Conservation (phyloP, 345 rosid genomes). For the Nasturtium officinale region DNA sequence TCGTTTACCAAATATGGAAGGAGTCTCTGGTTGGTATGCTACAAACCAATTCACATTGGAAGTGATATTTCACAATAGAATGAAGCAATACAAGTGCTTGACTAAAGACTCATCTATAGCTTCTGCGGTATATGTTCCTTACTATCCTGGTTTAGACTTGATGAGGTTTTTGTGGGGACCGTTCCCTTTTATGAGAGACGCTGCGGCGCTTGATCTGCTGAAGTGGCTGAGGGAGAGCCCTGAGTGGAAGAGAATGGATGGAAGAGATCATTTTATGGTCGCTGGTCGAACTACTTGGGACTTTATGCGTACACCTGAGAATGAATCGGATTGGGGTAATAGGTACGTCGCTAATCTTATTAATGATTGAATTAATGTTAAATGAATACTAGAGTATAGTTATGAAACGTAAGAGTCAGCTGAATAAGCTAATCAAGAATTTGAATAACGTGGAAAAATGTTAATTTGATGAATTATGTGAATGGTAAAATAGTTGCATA, state of each 20-base stretch:
- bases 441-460: not conserved
- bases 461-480: not conserved
- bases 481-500: not conserved
- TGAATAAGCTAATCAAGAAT: not conserved
- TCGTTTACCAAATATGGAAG: conserved; percentile 43
- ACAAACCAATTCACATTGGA: conserved; percentile 80
- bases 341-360: conserved; percentile 31
- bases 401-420: not conserved
- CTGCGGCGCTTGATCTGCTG: conserved; percentile 53
- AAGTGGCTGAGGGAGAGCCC: conserved; percentile 62
- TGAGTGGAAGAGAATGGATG: conserved; percentile 73
- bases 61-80: conserved; percentile 76
- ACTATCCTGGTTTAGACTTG: conserved; percentile 77
- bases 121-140: conserved; percentile 73
- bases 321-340: conserved; percentile 68
- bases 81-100: conserved; percentile 75
- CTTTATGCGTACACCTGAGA: conserved; percentile 62
- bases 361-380: not conserved
- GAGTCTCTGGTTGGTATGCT: conserved; percentile 64
- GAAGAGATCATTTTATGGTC: conserved; percentile 80
- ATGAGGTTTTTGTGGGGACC: conserved; percentile 67
- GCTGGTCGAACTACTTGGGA: conserved; percentile 89
- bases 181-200: conserved; percentile 53
- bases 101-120: conserved; percentile 69
- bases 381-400: not conserved